Percentiles rank a stretch among this genome's conserved stretches.
These are phyloP conservation scores for Pseudonitzschia delicatissima DNA, from an alignment of 108 stramenopile genomes.

Conservation along the genomic window DNA sequence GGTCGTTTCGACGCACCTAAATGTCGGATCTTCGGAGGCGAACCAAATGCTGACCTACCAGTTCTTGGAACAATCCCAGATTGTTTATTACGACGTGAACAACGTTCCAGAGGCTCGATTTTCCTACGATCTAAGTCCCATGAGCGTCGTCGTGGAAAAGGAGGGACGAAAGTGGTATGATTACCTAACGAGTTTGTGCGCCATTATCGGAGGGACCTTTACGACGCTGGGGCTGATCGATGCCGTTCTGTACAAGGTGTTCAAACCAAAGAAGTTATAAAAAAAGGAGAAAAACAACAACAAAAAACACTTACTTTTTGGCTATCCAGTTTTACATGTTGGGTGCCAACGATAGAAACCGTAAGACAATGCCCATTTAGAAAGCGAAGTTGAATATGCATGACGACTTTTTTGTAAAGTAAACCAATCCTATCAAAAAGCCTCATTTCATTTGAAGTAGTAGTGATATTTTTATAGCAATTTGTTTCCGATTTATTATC, in stretches of 20 bases:
- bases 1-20: conserved; percentile 92
- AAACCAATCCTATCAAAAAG: too few species aligned
- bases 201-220: conserved; percentile 98
- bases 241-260: conserved; percentile 85
- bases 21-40: conserved; percentile 53
- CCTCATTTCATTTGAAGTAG: too few species aligned
- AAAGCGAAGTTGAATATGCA: too few species aligned
- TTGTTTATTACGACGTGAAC: conserved; percentile 68
- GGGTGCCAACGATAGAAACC: too few species aligned
- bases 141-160: conserved; percentile 84
- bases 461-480: too few species aligned
- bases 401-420: too few species aligned
- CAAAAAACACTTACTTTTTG: neutral
- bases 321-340: too few species aligned
- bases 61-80: conserved; percentile 82
- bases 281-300: neutral
- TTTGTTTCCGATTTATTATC: too few species aligned
- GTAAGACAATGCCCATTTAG: too few species aligned
- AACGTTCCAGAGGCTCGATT: conserved; percentile 89
- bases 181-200: conserved; percentile 92
- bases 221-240: conserved; percentile 96
- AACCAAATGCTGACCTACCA: conserved; percentile 73
- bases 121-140: conserved; percentile 87
- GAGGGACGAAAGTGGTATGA: conserved; percentile 91
- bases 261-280: conserved; percentile 90